These are phyloP conservation scores for Ophiostoma pallidulum DNA, from an alignment of 2,329 filamentous ascomycete genomes.

Conservation along the genomic window DNA sequence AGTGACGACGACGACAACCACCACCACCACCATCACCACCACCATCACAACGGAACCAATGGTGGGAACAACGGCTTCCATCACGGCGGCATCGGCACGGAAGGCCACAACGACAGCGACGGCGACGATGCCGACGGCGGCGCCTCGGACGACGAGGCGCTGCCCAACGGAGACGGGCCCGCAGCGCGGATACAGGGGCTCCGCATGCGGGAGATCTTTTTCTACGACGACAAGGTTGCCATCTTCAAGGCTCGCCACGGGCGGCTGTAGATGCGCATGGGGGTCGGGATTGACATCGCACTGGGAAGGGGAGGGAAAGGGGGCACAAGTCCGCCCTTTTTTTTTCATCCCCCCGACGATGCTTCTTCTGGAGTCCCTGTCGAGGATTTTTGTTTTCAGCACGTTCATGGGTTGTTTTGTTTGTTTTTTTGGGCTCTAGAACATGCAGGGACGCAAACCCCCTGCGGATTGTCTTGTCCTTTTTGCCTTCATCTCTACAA, in stretches of 20 bases:
- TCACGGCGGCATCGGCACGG: conserved; percentile 15
- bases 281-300: no score
- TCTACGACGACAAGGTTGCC: conserved; percentile 74
- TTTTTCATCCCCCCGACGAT: no score
- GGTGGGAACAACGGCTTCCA: conserved; percentile 16
- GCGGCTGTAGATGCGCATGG: conserved; percentile 32
- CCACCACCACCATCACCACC: conserved; percentile 31
- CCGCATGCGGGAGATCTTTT: conserved; percentile 66
- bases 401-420: background rate
- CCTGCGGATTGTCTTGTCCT: no score
- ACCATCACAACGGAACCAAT: conserved; percentile 31
- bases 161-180: conserved; percentile 34
- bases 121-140: conserved; percentile 16
- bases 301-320: no score
- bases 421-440: background rate
- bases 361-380: no score
- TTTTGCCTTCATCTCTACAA: no score
- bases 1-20: conserved; percentile 29
- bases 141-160: conserved; percentile 41
- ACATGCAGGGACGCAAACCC: no score
- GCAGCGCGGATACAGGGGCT: conserved; percentile 35
- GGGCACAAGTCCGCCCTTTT: no score
- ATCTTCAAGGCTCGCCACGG: conserved; percentile 70
- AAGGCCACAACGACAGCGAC: conserved; percentile 19
- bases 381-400: no score